Conservation (phyloP, 2,329 filamentous ascomycete genomes). For the Apiospora saccharicola region DNA sequence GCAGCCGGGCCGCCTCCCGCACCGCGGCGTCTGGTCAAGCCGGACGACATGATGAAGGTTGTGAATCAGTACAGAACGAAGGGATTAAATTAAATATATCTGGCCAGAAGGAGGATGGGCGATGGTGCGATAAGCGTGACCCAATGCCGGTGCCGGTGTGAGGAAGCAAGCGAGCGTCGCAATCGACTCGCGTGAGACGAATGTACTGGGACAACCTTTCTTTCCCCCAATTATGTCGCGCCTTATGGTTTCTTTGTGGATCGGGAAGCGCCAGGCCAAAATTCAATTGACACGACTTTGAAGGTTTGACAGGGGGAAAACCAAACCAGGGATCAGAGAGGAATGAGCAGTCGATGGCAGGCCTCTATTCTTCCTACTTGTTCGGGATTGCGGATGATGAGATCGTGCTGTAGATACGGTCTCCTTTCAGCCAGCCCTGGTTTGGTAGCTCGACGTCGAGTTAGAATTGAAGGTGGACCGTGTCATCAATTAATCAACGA, state of each 20-base stretch:
- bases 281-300: slow-evolving; percentile 19
- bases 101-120: not conserved
- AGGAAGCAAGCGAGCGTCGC: slow-evolving; percentile 16
- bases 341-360: not conserved
- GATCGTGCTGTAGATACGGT: slow-evolving; percentile 14
- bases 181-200: slow-evolving; percentile 21
- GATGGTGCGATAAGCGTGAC: slow-evolving; percentile 10
- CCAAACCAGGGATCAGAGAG: slow-evolving; percentile 18
- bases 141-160: slow-evolving; percentile 17
- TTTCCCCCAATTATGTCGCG: slow-evolving; percentile 14
- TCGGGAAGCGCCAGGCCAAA: slow-evolving; percentile 14
- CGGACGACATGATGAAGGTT: slow-evolving; percentile 52
- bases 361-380: slow-evolving; percentile 5
- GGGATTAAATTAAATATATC: slow-evolving; percentile 8
- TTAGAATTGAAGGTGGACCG: slow-evolving; percentile 21
- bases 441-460: slow-evolving; percentile 19
- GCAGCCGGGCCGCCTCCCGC: slow-evolving; percentile 63
- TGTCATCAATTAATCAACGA: slow-evolving; percentile 22
- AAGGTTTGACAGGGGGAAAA: slow-evolving; percentile 13
- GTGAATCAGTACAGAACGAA: slow-evolving; percentile 11
- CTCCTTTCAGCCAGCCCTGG: slow-evolving; percentile 21
- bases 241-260: slow-evolving; percentile 19
- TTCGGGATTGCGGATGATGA: not conserved
- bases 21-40: slow-evolving; percentile 72
- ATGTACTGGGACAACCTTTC: slow-evolving; percentile 11